Conservation (phyloP, 768 basidiomycete genomes). For the Rhizopogon vesiculosus region DNA sequence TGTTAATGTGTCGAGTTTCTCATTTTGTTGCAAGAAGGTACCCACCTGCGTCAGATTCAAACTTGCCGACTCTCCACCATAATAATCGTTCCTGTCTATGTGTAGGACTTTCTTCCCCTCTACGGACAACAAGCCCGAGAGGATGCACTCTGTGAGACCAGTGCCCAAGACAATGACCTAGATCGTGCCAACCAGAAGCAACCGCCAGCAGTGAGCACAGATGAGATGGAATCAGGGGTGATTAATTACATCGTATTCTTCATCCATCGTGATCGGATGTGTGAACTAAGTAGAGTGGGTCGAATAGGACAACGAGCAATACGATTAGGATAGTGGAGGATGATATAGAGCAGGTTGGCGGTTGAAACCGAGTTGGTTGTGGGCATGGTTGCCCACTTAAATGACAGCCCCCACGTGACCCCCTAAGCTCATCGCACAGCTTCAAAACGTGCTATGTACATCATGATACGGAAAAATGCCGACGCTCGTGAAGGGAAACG, state of each 20-base stretch:
- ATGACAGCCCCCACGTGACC: conserved; percentile 21
- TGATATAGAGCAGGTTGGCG: background rate
- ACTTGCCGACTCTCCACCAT: conserved; percentile 95
- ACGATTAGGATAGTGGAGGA: background rate
- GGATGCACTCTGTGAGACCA: conserved; percentile 96
- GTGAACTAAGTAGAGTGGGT: conserved; percentile 3
- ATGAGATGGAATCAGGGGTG: background rate
- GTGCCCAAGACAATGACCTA: conserved; percentile 93
- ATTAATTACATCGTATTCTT: conserved; percentile 88
- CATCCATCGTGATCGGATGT: conserved; percentile 72
- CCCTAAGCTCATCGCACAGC: too few species aligned
- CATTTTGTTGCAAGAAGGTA: background rate
- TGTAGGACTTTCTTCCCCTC: conserved; percentile 99
- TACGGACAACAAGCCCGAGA: conserved; percentile 96
- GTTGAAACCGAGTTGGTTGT: background rate
- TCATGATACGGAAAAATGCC: too few species aligned
- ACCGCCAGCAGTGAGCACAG: background rate
- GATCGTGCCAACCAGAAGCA: conserved; percentile 7
- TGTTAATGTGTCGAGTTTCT: conserved; percentile 10
- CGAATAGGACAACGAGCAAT: conserved; percentile 7
- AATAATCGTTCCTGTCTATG: conserved; percentile 98
- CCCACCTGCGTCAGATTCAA: conserved; percentile 94
- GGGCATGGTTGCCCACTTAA: conserved; percentile 18
- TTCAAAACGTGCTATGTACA: too few species aligned
- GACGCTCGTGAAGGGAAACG: too few species aligned